Evolutionary conservation across 2,329 filamentous ascomycete genomes (phyloP), one percentile per base, ranked within the genome.

Genomic region (Arachnopeziza araneosa): DNA sequence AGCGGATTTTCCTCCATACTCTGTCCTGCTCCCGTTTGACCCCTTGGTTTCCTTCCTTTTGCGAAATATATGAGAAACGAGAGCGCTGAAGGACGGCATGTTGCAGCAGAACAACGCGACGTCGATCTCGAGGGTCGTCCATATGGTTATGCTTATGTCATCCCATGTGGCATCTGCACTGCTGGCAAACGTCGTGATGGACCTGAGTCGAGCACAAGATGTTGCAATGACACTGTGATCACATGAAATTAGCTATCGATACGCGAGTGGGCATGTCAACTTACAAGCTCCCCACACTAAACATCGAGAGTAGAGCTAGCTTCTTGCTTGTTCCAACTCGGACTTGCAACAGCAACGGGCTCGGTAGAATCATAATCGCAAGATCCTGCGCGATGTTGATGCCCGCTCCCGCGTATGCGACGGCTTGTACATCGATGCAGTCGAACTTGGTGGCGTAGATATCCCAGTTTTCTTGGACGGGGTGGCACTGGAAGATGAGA

Each of bases 251-350:
- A 44, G 36, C 10, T 4, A 19, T 17, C 4, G 10, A 44, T 44
- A 44, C 17, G 36, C 12, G 36, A 44, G 12, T 14, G 17, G 36
- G 17, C 6, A 4, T 44, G 6, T 14, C 17, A 14, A 44, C 36
- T 44, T 12, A 44, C 36, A 76, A 75, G 1, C 73, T 69, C 44
- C 79, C 78, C 0, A 79, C 71, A 3, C 72, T 69, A 52, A 80
- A 79, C 75, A 80, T 79, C 36, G 76, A 62, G 0, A 69, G 65
- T 0, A 79, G 72, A 3, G 73, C 74, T 26, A 77, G 61, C 66
- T 79, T 80, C 67, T 77, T 78, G 66, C 74, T 75, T 66, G 71
- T 74, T 19, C 73, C 72, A 1, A 75, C 55, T 21, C 67, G 60
- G 24, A 80, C 64, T 0, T 66, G 66, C 5, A 69, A 60, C 0